A percentile compares a stretch with the other conserved stretches of the same genome.
These are phyloP conservation scores for Flueggea neowawraea DNA, from an alignment of 441 rosid genomes.

Conservation along the genomic window DNA sequence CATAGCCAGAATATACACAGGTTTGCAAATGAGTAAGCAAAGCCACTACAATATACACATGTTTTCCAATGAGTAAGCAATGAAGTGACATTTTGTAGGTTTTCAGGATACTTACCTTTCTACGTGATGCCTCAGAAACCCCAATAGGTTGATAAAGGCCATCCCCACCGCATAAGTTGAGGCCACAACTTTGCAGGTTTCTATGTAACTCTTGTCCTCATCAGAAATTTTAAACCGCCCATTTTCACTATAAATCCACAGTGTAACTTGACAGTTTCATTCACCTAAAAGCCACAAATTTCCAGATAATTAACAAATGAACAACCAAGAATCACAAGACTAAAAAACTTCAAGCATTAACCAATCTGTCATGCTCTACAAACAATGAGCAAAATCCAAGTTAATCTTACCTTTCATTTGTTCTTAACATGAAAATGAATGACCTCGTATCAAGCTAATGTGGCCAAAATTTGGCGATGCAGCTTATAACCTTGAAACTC, in stretches of 20 bases:
- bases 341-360: too few relatives aligned
- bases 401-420: too few relatives aligned
- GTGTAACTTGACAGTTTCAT: slow-evolving; percentile 56
- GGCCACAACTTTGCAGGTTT: slow-evolving; percentile 63
- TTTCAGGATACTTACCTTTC: slow-evolving; percentile 46
- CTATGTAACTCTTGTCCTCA: slow-evolving; percentile 69
- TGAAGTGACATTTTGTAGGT: too few relatives aligned
- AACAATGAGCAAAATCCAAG: too few relatives aligned
- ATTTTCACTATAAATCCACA: slow-evolving; percentile 79
- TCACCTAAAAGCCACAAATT: slow-evolving; percentile 51
- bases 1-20: too few relatives aligned
- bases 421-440: too few relatives aligned
- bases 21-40: too few relatives aligned
- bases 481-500: slow-evolving; percentile 59
- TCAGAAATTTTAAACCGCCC: slow-evolving; percentile 70
- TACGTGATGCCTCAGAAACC: slow-evolving; percentile 57
- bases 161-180: slow-evolving; percentile 99
- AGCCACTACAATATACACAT: too few relatives aligned
- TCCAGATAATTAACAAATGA: not conserved
- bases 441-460: too few relatives aligned
- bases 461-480: not conserved
- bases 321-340: too few relatives aligned
- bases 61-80: too few relatives aligned
- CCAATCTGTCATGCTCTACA: too few relatives aligned
- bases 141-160: slow-evolving; percentile 96